A percentile compares a stretch with the other conserved stretches of the same genome.
Evolutionary conservation across 805 yeast species (phyloP).

Genomic region (Teunomyces pallodes): DNA sequence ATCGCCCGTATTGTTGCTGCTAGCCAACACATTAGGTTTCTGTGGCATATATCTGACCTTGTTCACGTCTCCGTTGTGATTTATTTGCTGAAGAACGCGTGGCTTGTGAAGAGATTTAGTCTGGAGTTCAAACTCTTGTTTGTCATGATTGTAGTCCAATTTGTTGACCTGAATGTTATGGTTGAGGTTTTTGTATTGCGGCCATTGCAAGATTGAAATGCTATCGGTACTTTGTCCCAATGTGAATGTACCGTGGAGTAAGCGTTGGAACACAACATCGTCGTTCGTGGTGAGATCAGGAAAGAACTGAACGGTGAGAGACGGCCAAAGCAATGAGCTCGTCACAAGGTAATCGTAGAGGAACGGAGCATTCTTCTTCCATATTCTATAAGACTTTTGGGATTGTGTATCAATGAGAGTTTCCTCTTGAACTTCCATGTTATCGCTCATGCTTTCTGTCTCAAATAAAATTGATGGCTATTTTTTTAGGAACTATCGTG

Average conservation of each 20-base stretch:
- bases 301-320: slow-evolving; percentile 57
- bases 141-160: slow-evolving; percentile 36
- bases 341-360: slow-evolving; percentile 55
- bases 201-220: slow-evolving; percentile 34
- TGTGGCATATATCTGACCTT: slow-evolving; percentile 75
- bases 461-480: background rate
- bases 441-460: background rate
- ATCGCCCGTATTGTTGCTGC: slow-evolving; percentile 65
- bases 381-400: slow-evolving; percentile 45
- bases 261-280: slow-evolving; percentile 27
- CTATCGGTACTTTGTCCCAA: slow-evolving; percentile 55
- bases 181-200: slow-evolving; percentile 29
- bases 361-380: slow-evolving; percentile 62
- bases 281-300: slow-evolving; percentile 44
- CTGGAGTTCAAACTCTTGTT: slow-evolving; percentile 38
- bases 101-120: slow-evolving; percentile 24
- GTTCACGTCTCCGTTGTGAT: slow-evolving; percentile 71
- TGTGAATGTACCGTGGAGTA: slow-evolving; percentile 65
- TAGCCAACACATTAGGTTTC: slow-evolving; percentile 78
- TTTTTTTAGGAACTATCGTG: background rate
- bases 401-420: slow-evolving; percentile 27
- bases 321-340: slow-evolving; percentile 61
- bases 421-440: slow-evolving; percentile 3
- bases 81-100: slow-evolving; percentile 54
- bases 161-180: slow-evolving; percentile 36